phyloP scores from a whole-genome alignment of 306 rosid species.

The Pterocarpus santalinus region DNA sequence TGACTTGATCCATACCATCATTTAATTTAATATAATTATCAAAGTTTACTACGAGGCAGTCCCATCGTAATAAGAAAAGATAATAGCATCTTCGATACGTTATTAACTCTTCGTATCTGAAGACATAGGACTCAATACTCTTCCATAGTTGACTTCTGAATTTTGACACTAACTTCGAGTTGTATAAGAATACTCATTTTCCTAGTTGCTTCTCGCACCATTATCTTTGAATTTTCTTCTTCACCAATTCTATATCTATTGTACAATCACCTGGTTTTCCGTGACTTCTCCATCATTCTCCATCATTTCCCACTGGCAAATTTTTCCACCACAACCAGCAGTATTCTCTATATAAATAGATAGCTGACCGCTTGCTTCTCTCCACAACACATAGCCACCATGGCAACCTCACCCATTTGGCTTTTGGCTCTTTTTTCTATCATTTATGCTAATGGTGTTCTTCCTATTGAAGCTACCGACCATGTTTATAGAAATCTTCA shows the following conservation, averaged over 20 bases:
- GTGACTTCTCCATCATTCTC: neutral
- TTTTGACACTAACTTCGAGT: neutral
- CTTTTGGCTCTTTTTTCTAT: slow-evolving; percentile 48
- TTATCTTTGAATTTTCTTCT: slow-evolving; percentile 33
- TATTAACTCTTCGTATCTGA: neutral
- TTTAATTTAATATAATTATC: neutral
- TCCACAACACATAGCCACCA: slow-evolving; percentile 36
- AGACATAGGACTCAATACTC: neutral
- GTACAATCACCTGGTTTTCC: neutral
- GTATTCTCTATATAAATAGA: slow-evolving; percentile 46
- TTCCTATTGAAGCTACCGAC: slow-evolving; percentile 67
- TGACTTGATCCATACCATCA: too few species aligned
- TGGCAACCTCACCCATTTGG: slow-evolving; percentile 47
- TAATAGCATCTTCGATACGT: slow-evolving; percentile 1
- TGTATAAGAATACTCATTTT: neutral
- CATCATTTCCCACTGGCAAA: slow-evolving; percentile 15
- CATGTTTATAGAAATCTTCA: slow-evolving; percentile 55
- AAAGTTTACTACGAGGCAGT: neutral
- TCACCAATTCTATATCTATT: neutral
- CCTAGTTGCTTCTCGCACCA: slow-evolving; percentile 40
- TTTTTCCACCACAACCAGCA: neutral
- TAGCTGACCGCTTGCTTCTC: neutral
- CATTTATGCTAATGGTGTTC: slow-evolving; percentile 42
- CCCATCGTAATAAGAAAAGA: neutral
- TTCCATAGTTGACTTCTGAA: slow-evolving; percentile 31